Evolutionary conservation across 1,284 basidiomycete species (phyloP), one percentile per base, ranked within the genome.

Genomic region (Mycosarcoma maydis): DNA sequence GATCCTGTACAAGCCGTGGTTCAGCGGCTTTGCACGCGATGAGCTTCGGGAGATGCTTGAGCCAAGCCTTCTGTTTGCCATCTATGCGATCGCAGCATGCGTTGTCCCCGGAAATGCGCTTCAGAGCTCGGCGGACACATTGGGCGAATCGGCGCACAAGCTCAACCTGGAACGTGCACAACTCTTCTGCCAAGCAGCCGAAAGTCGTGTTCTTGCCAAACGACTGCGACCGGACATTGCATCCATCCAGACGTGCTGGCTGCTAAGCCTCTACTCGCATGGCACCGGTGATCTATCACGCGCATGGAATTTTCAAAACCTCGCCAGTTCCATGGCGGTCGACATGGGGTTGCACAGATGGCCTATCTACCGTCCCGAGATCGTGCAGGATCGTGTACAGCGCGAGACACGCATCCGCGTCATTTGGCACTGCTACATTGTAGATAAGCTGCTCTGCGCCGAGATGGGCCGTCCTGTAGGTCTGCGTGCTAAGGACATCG

Each of bases 391-490:
- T 38, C 54, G 50, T 5, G 67, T 71, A 14, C 75, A 83, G 38
- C 57, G 75, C 24, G 80, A 83, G 48, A 80, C 80, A 9, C 75
- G 83, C 4, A 79, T 82, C 10, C 72, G 84, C 8, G 79, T 83
- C 40, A 84, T 80, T 46, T 84, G 83, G 83, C 82, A 82, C 64
- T 79, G 78, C 46, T 84, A 84, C 55, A 80, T 84, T 30, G 64
- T 84, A 23, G 83, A 84, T 73, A 84, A 84, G 72, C 74, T 82
- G 14, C 67, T 84, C 4, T 76, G 61, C 29, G 69, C 83, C 62
- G 84, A 85, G 66, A 84, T 83, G 36, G 84, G 84, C 4, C 78
- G 83, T 7, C 80, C 83, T 0, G 80, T 78, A 41, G 74, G 83
- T 7, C 72, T 85, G 20, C 76, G 81, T 1, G 83, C 81, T 30